Base-by-base conservation (phyloP, 2,329 filamentous ascomycete genomes). In the Talaromyces verruculosus region DNA sequence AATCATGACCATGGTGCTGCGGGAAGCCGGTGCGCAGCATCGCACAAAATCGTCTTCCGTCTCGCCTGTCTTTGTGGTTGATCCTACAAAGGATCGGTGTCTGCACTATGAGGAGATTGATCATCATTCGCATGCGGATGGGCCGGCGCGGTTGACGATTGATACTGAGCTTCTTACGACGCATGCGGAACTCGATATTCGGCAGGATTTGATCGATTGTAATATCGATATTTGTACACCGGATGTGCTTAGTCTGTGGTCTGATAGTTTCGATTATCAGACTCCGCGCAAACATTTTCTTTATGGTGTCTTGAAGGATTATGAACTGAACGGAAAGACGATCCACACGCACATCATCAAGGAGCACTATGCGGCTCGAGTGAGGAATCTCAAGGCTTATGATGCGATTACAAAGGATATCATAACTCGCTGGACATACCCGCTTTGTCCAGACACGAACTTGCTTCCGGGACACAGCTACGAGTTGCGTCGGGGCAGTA, bases 211-310 rank as follows among this genome's bases (percentile, higher is more conserved):
- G 66, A 91, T 98, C 68, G 95, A 99, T 77, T 93, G 92, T 71
- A 91, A 92, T 62, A 95, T 99, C 73, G 95, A 99, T 76, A 98
- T 99, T 69, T 98, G 94, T 79, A 98, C 95, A 0, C 93, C 94
- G 0, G 95, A 98, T 74, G 93, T 97, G 8, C 85, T 98, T 51
- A 93, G 93, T 7, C 81, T 98, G 65, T 99, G 95, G 92, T 95
- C 93, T 8, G 95, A 99, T 79, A 97, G 93, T 75, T 99, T 98
- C 73, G 94, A 99, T 77, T 98, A 97, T 77, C 93, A 97, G 76
- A 85, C 93, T 7, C 92, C 94, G 1, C 87, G 93, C 64, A 90
- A 89, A 72, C 92, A 96, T 73, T 97, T 97, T 72, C 80, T 99
- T 41, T 91, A 93, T 75, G 93, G 93, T 67, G 93, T 98, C 1